Base-by-base conservation (phyloP, 2,329 filamentous ascomycete species). In the Epichloe brachyelytri region DNA sequence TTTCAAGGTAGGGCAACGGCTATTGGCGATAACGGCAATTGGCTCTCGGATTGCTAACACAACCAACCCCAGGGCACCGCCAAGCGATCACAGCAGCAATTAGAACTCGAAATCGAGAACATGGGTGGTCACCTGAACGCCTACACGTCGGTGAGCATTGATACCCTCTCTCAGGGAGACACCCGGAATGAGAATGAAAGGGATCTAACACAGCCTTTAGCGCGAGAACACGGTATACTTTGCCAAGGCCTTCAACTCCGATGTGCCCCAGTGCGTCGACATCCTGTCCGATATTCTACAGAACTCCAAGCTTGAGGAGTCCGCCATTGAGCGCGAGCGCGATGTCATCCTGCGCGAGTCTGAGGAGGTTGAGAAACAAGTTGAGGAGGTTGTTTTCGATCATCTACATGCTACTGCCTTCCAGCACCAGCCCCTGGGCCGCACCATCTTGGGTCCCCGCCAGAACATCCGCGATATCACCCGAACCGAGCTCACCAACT, bases 181-280 rank as follows among this genome's bases (percentile, higher is more conserved):
- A 17, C 48, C 41, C 51, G 33, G 56, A 54, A 38, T 36, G 43
- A 48, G 56, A 54, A 37, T 39, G 43, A 48, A n/a, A n/a, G 33
- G 11, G 51, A 46, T 52, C 64, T 67, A 60, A 67, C 55, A 49
- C 15, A 46, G 50, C 52, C 56, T 56, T 57, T 64, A 88, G 90
- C 88, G 93, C 71, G 93, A 98, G 74, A 97, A 96, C 81, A 98
- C 93, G 64, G 93, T 98, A 68, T 98, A 98, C 82, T 98, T 97
- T 73, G 93, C 93, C 73, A 96, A 97, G 78, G 85, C 91, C 58
- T 95, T 98, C 79, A 98, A 98, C 78, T 83, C 86, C 72, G 91
- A 98, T 69, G 89, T 97, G 55, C 90, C 90, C 64, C 86, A 90
- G 71, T 88, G 88, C 67, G 93, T 98, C 71, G 89, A 98, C 72